Base-by-base conservation (phyloP, 2,329 filamentous ascomycete genomes). In the Dryadomyces quercus-mongolicae region DNA sequence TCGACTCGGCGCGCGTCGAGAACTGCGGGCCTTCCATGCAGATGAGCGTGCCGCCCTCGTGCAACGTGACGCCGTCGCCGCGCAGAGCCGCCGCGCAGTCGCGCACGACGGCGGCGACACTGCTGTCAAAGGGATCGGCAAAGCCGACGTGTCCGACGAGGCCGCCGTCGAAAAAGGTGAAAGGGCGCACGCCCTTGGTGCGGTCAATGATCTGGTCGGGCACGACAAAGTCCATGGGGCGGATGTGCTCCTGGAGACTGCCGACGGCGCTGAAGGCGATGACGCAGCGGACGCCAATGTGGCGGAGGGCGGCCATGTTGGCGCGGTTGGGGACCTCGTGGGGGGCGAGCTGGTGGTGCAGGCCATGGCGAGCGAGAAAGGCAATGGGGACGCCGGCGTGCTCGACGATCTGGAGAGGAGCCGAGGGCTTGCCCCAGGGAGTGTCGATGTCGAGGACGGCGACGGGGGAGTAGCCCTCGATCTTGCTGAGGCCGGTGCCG, bases 1-100 rank as follows among this genome's bases (percentile, higher is more conserved):
- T 84, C 55, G 87, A 93, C 73, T 98, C 93, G 56, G 93, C 92
- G 58, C 93, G 89, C 18, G 93, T 97, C 58, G 86, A 93, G 78
- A 98, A 98, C 64, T 95, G 90, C 20, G 93, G 93, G n/a, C 93
- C 93, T 78, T 98, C 93, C 86, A 98, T 98, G 74, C 91, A 95
- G 62, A 98, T 77, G 57, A 97, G 72, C 2, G 86, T 88, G 47
- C 92, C 93, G 61, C 81, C 83, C 62, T 88, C 84, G 69, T 98
- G 93, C 62, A 97, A 72, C 16, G 80, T 80, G 18, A 95, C 87
- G 52, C 88, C 88, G 5, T 95, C 89, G 50, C 92, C 90, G 63
- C 88, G 81, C 67, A 96, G 77, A 56, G 77, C 73, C 57, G 76
- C 71, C 12, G 90, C 91, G 68, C 90, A 95, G 55, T 77, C 75